A percentile compares a stretch with the other conserved stretches of the same genome.
Evolutionary conservation across 148 eudicot species (phyloP).

Genomic region (Mesembryanthemum crystallinum): DNA sequence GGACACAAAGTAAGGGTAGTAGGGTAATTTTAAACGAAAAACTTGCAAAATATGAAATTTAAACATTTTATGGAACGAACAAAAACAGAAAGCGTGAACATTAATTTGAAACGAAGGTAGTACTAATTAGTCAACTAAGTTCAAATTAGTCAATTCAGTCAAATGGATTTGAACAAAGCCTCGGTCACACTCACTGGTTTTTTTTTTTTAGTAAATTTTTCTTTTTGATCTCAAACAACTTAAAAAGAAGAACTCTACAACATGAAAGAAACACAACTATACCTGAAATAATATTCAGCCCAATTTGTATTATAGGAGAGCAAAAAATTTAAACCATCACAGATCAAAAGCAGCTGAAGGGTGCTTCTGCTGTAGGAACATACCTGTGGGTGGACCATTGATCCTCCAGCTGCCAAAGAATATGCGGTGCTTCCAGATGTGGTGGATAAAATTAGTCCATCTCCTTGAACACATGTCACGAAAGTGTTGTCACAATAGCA

Average conservation of each 20-base stretch:
- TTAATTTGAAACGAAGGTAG: no score
- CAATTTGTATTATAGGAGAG: background rate
- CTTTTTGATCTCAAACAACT: background rate
- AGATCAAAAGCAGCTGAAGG: background rate
- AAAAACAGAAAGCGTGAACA: no score
- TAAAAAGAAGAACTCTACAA: background rate
- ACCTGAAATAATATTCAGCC: background rate
- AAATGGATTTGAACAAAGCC: no score
- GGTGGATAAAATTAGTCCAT: constrained; percentile 86
- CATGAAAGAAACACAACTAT: background rate
- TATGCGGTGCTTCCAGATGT: constrained; percentile 98
- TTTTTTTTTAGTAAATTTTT: background rate
- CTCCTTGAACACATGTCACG: constrained; percentile 95
- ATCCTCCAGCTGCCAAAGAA: constrained; percentile 97
- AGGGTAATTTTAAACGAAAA: no score
- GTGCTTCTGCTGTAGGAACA: constrained; percentile 13
- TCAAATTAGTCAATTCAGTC: no score
- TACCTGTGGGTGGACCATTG: constrained; percentile 99
- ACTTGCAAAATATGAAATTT: no score
- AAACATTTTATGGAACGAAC: no score
- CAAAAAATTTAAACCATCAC: background rate
- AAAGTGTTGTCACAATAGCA: constrained; percentile 89
- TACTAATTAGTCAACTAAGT: no score
- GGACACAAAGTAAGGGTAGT: no score
- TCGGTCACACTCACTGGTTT: background rate